Evolutionary conservation across 2,329 filamentous ascomycete species (phyloP), one percentile per base, ranked within the genome.

Genomic region (Colletotrichum sp.): DNA sequence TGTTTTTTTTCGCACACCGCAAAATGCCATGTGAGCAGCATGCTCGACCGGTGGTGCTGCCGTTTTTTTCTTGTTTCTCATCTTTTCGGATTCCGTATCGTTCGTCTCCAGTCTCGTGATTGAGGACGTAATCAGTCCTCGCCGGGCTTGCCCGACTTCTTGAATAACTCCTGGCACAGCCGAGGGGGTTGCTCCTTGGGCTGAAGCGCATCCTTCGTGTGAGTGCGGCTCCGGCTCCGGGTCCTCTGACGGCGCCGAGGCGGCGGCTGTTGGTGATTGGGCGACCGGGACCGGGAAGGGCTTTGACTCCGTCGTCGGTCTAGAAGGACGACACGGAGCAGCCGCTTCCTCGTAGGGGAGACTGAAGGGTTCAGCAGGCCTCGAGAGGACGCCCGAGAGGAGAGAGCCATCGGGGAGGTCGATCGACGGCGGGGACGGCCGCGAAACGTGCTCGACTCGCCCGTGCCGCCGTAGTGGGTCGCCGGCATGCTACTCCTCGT

Each of bases 261-360:
- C 22, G 81, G 78, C 19, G 78, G 77, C 32, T 80, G 80, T 77
- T 82, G 80, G n/a, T 81, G 82, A 30, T 82, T 79, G 4, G 84
- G 83, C 8, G 85, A 85, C 3, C 82, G 77, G 22, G 83, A 83
- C 25, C 85, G 81, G 15, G 85, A 87, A 13, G 85, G 85, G 74
- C 85, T 87, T 76, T 88, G 87, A 77, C 87, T 87, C 25, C 88
- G 85, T 55, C 86, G 85, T 39, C 82, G 82, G 34, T 84, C 83
- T 7, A 86, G 81, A 16, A 87, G 83, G 15, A 86, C 81, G 55
- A 85, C 84, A 72, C 85, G 84, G 19, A 88, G 83, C 22, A 88
- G 79, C 36, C 86, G 84, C 44, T 85, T 84, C 72, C 84, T 84
- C 32, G 84, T 85, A 15, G 87, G 86, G 5, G 86, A 87, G 19